Base-by-base conservation (phyloP, 768 basidiomycete species). In the Paxillus rubicundulus region DNA sequence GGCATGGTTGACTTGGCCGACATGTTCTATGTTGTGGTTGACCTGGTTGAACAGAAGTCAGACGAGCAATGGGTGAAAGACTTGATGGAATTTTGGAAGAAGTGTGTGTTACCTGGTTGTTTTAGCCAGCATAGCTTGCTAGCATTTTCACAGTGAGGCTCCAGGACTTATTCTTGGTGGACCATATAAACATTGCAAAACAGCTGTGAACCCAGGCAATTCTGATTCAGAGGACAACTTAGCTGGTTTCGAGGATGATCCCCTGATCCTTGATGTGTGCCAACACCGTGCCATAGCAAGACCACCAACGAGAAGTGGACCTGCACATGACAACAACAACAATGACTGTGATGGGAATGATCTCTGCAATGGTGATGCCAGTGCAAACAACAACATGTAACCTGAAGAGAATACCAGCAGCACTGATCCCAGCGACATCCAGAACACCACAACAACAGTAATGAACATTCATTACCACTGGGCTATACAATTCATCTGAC, bases 11-110 rank as follows among this genome's bases (percentile, higher is more conserved):
- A 49, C 30, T 33, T 49, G 9, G 18, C 39, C 0, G 30, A 49
- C n/a, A 20, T 49, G 21, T 49, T 40, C 49, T 49, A 49, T 24
- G 38, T 30, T 3, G 16, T 33, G 2, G 48, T 49, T 5, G 17
- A 49, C 24, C 20, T 49, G 21, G 18, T 49, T 2, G 17, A 41
- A n/a, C 20, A 2, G 5, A 17, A 32, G 14, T 18, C 28, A 9
- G 48, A 49, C 7, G 39, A 49, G 2, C 48, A 32, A 21, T 49
- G 48, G 48, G 48, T 42, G 7, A 39, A 49, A 12, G 39, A 49
- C 3, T 13, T 49, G 12, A 2, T 49, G 16, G 24, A 41, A 24
- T 49, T 49, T 30, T 49, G 39, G 39, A 49, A 49, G 37, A 24
- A 32, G 48, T 49, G 7, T 18, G 36, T 38, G 2, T 24, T 17